Base-by-base conservation (phyloP, 495 filamentous ascomycete species). In the Staphylotrichum longicolle region DNA sequence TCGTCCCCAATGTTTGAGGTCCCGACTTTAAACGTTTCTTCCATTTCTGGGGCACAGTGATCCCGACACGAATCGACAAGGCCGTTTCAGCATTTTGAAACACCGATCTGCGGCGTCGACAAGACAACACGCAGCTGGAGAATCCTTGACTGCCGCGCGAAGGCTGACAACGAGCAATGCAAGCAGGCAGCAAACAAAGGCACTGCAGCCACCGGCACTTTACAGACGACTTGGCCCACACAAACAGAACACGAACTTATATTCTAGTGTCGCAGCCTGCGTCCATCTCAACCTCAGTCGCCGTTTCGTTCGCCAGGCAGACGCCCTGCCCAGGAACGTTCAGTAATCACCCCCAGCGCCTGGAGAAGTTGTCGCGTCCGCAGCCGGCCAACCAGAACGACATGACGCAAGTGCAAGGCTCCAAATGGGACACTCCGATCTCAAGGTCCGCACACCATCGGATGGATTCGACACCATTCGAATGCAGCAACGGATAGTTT, bases 151-250 rank as follows among this genome's bases (percentile, higher is more conserved):
- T n/a, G 20, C 32, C 34, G 40, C 34, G 11, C 27, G 45, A 53
- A n/a, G 60, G 60, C 60, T 44, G 60, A 62, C 60, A 45, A 3
- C 60, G 49, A 27, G 14, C 15, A 20, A 41, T 41, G 60, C 60
- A 37, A 56, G 45, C 62, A 64, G 62, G 62, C 62, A 64, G 14
- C 62, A 64, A 45, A 44, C 4, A 52, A 52, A 57, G 3, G 32
- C 20, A 15, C 60, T n/a, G n/a, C n/a, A n/a, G n/a, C n/a, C n/a
- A n/a, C n/a, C n/a, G n/a, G n/a, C n/a, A n/a, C n/a, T n/a, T n/a
- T n/a, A n/a, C n/a, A n/a, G n/a, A 32, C 9, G 32, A 30, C 46
- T 48, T 9, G n/a, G 35, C n/a, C 35, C 51, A 20, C 8, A 27
- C 34, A 5, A 27, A 27, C 3, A 34, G 39, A 7, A 45, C 7